Conservation (phyloP, 2,329 filamentous ascomycete species). For the Diplodia intermedia region DNA sequence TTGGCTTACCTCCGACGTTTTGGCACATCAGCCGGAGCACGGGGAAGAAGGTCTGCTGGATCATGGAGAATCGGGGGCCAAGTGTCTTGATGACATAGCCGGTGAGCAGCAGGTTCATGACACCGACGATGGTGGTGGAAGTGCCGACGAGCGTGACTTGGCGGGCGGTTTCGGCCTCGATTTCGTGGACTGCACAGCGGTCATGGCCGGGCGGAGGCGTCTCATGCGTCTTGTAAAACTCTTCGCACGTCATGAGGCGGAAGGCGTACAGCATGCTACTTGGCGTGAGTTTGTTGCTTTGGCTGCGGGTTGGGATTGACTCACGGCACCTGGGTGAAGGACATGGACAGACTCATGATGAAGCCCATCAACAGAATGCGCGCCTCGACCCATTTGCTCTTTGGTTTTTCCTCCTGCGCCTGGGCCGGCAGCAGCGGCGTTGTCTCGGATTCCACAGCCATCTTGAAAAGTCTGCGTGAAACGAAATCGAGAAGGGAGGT, state of each 20-base stretch:
- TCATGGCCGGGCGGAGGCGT: constrained; percentile 58
- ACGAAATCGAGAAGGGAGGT: constrained; percentile 8
- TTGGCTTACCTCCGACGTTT: constrained; percentile 58
- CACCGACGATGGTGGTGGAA: constrained; percentile 71
- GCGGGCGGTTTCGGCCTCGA: constrained; percentile 68
- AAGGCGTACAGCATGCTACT: constrained; percentile 66
- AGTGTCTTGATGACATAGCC: constrained; percentile 71
- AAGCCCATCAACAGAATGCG: constrained; percentile 66
- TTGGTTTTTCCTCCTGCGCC: constrained; percentile 28
- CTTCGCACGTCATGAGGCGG: constrained; percentile 74
- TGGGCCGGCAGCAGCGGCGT: constrained; percentile 35
- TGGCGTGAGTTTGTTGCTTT: neutral
- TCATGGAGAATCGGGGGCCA: constrained; percentile 67
- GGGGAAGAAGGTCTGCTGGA: constrained; percentile 69
- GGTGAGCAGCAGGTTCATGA: constrained; percentile 71
- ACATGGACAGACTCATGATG: constrained; percentile 62
- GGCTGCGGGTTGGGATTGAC: neutral
- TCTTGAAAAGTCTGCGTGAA: constrained; percentile 21
- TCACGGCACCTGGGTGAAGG: constrained; percentile 57
- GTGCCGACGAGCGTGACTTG: constrained; percentile 71
- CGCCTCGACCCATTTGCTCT: constrained; percentile 44
- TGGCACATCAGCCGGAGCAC: constrained; percentile 69
- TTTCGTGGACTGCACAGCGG: constrained; percentile 66
- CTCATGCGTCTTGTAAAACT: constrained; percentile 68
- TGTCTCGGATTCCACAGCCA: constrained; percentile 19